Evolutionary conservation across 305 asterid genomes (phyloP).

Genomic region (Fraxinus latifolia): DNA sequence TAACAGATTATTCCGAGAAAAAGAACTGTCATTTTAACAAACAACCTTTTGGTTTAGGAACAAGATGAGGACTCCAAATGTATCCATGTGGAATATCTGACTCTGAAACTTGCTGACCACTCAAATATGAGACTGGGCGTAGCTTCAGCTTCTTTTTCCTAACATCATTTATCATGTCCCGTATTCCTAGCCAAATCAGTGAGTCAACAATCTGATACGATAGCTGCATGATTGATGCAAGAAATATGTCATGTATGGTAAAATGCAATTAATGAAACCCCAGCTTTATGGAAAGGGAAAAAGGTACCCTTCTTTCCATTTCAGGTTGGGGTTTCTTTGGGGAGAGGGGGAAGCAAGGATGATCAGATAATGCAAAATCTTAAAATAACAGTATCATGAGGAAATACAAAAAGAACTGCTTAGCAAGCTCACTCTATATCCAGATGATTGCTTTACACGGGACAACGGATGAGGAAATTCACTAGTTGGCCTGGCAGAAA

Average conservation of each 20-base stretch:
- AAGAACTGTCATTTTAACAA: background rate
- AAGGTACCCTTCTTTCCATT: background rate
- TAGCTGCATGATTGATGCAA: conserved; percentile 60
- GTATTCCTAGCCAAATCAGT: conserved; percentile 91
- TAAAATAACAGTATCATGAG: conserved; percentile 2
- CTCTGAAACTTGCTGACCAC: conserved; percentile 81
- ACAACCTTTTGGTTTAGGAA: conserved; percentile 94
- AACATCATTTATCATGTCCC: conserved; percentile 89
- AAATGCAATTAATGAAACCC: background rate
- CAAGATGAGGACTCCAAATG: conserved; percentile 99
- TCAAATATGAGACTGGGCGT: conserved; percentile 85
- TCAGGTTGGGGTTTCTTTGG: background rate
- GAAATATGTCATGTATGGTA: conserved; percentile 27
- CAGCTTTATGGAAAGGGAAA: background rate
- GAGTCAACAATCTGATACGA: conserved; percentile 96
- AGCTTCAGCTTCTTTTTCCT: conserved; percentile 89
- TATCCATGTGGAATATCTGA: conserved; percentile 88
- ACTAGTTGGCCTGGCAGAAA: conserved; percentile 49
- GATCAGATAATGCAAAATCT: background rate
- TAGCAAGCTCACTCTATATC: conserved; percentile 68
- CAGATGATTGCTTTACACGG: conserved; percentile 93
- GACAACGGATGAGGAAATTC: conserved; percentile 85
- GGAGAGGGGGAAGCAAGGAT: background rate
- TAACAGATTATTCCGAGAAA: background rate
- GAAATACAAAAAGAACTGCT: conserved; percentile 12